Base-by-base conservation (phyloP, 495 filamentous ascomycete genomes). In the Hyaloscypha finlandica region DNA sequence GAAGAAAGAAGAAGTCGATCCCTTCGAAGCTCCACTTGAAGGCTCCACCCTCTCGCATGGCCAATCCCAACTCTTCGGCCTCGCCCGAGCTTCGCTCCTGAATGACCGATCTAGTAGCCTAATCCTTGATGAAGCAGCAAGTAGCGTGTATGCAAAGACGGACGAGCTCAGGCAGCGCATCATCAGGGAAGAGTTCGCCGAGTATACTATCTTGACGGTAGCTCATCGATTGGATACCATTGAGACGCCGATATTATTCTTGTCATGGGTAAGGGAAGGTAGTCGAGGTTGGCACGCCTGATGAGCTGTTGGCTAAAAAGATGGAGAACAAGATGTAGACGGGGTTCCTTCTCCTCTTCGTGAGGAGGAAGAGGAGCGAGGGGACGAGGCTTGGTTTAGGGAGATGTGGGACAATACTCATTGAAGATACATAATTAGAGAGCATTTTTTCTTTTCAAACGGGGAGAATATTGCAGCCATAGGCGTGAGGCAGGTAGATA, bases 241-340 rank as follows among this genome's bases (percentile, higher is more conserved):
- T 85, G 96, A 20, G 93, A 96, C 78, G 92, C 89, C 37, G 92
- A 97, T 77, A 85, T 90, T 39, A 92, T 97, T 64, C 85, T 96
- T 42, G 93, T 97, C 45, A 85, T 97, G 2, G 90, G 94, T 63
- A 85, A 87, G 64, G 90, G 54, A 76, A 81, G 58, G 86, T 93
- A 25, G 76, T 88, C n/a, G 90, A 93, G 74, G 92, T 78, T 76
- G 90, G 88, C 48, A 80, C 87, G 64, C 90, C 90, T 20, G 88
- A 86, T 8, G 88, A 91, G 73, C 71, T 95, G 73, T 70, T 93
- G 37, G 29, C 55, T 32, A 59, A 59, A n/a, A 59, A 30, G 32
- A 20, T 4, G 25, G 56, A 32, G 51, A 11, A 53, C 8, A 53
- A n/a, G 8, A 29, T 6, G 12, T 11, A 11, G 29, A 30, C 11